These are phyloP conservation scores for Pleurotus ostreatus DNA, from an alignment of 768 basidiomycete species.

Conservation along the genomic window DNA sequence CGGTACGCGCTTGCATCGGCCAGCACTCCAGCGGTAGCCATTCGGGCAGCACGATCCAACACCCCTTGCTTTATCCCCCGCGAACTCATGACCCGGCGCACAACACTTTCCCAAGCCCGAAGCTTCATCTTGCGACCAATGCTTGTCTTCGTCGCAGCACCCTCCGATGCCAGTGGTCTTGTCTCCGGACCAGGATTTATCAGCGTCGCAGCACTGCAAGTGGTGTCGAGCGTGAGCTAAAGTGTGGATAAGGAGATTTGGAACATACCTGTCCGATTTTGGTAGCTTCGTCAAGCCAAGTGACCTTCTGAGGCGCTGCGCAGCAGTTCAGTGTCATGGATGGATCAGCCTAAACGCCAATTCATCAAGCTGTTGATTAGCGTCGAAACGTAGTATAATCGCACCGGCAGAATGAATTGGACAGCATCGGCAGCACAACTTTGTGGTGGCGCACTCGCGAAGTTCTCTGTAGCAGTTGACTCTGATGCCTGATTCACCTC, in stretches of 20 bases:
- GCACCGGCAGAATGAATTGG: not conserved
- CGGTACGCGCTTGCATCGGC: constrained; percentile 3
- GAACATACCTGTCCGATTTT: not conserved
- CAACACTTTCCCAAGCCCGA: constrained; percentile 4
- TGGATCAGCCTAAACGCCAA: not conserved
- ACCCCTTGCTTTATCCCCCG: constrained; percentile 1
- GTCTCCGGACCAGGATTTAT: not conserved
- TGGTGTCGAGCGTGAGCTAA: not conserved
- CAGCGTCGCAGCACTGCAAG: not conserved
- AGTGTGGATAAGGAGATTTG: not conserved
- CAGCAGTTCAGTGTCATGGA: not conserved
- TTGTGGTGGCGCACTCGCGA: not conserved
- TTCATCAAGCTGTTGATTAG: not conserved
- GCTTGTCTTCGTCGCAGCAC: constrained; percentile 1
- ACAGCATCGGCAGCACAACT: not conserved
- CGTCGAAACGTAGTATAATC: no score
- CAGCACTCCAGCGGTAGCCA: not conserved
- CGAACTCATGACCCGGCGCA: constrained; percentile 1
- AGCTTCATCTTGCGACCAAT: constrained; percentile 5
- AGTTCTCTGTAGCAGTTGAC: not conserved
- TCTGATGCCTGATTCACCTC: not conserved
- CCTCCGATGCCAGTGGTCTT: not conserved
- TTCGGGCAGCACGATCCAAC: constrained; percentile 5
- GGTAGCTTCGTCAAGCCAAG: not conserved
- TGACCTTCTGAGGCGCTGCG: not conserved